phyloP scores from a whole-genome alignment of 2,329 filamentous ascomycete genomes.

The Alternaria postmessia region DNA sequence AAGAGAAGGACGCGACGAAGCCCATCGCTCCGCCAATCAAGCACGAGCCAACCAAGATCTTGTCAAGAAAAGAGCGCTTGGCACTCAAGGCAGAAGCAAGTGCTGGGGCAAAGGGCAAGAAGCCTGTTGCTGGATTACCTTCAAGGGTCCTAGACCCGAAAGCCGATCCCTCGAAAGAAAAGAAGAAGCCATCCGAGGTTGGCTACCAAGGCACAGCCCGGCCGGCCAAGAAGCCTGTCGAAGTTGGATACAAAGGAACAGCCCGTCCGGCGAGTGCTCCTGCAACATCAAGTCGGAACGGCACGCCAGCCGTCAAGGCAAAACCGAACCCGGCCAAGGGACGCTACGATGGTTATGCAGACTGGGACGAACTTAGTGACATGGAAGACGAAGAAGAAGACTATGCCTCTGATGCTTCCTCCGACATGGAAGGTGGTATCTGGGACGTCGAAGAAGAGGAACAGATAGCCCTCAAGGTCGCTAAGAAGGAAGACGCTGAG shows the following conservation, averaged over 20 bases:
- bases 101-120: conserved; percentile 45
- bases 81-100: conserved; percentile 57
- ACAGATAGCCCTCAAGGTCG: conserved; percentile 66
- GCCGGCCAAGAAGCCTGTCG: conserved; percentile 46
- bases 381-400: conserved; percentile 68
- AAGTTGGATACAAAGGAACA: conserved; percentile 50
- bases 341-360: conserved; percentile 50
- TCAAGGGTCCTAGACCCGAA: conserved; percentile 31
- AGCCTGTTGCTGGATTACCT: conserved; percentile 25
- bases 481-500: conserved; percentile 72
- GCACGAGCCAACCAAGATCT: conserved; percentile 75
- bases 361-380: conserved; percentile 50
- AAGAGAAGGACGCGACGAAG: conserved; percentile 62
- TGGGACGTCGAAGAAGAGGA: conserved; percentile 80
- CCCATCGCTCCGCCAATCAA: conserved; percentile 72
- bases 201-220: conserved; percentile 61
- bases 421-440: conserved; percentile 80
- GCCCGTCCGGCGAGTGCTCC: conserved; percentile 37
- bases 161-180: conserved; percentile 40
- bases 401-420: conserved; percentile 72
- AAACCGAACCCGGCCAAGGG: conserved; percentile 43
- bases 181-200: conserved; percentile 50
- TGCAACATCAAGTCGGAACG: conserved; percentile 35
- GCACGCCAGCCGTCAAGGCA: conserved; percentile 38
- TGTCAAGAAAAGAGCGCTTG: conserved; percentile 64